A percentile compares a stretch with the other conserved stretches of the same genome.
Evolutionary conservation across 768 basidiomycete genomes (phyloP).

Genomic region (Pluteus cervinus): DNA sequence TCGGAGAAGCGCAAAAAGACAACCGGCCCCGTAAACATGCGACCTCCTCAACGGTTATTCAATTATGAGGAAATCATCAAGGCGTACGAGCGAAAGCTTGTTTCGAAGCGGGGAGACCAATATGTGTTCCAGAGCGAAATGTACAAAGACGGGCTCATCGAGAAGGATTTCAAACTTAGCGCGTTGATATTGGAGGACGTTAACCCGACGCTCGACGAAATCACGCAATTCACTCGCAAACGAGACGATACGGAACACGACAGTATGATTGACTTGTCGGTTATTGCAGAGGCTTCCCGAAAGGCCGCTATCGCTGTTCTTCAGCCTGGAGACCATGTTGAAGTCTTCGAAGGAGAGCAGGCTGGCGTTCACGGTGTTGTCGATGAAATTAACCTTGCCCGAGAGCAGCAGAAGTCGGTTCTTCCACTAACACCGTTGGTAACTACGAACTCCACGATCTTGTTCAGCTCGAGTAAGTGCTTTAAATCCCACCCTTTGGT

Average conservation of each 20-base stretch:
- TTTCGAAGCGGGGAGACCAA: slow-evolving; percentile 66
- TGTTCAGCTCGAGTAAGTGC: slow-evolving; percentile 89
- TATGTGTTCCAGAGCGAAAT: slow-evolving; percentile 92
- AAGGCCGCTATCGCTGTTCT: slow-evolving; percentile 89
- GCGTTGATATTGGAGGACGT: slow-evolving; percentile 81
- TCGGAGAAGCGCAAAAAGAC: slow-evolving; percentile 75
- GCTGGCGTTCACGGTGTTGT: slow-evolving; percentile 89
- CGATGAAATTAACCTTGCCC: slow-evolving; percentile 91
- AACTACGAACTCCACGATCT: slow-evolving; percentile 96
- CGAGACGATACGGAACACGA: slow-evolving; percentile 71
- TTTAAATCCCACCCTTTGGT: not conserved
- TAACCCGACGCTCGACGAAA: slow-evolving; percentile 94
- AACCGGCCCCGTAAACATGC: slow-evolving; percentile 46
- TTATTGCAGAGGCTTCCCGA: slow-evolving; percentile 88
- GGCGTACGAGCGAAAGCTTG: slow-evolving; percentile 74
- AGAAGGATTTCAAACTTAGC: slow-evolving; percentile 89
- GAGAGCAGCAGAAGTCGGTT: slow-evolving; percentile 96
- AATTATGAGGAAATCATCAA: slow-evolving; percentile 89
- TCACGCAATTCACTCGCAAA: slow-evolving; percentile 80
- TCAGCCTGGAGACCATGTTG: slow-evolving; percentile 97
- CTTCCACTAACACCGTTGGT: slow-evolving; percentile 82
- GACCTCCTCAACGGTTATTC: slow-evolving; percentile 91
- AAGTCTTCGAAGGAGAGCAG: slow-evolving; percentile 97
- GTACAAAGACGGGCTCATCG: slow-evolving; percentile 90
- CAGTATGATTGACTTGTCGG: slow-evolving; percentile 74